These are phyloP conservation scores for Globisporangium sylvaticum DNA, from an alignment of 352 stramenopile genomes.

Conservation along the genomic window DNA sequence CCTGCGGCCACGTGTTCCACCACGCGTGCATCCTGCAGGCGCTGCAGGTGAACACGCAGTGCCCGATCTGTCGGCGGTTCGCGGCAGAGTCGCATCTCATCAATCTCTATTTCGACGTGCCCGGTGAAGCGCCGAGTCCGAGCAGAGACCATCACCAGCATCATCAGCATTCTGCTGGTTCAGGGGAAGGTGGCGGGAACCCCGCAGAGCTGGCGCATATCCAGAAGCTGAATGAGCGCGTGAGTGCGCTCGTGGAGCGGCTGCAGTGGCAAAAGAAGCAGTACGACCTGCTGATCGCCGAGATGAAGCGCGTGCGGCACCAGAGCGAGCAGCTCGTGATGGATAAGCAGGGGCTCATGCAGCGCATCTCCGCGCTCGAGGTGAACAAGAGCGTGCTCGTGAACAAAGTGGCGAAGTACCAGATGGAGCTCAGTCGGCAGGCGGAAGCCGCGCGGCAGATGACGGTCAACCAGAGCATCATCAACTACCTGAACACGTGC, in stretches of 20 bases:
- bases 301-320: constrained; percentile 52
- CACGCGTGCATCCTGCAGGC: constrained; percentile 67
- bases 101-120: constrained; percentile 64
- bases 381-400: constrained; percentile 49
- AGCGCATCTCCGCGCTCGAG: constrained; percentile 45
- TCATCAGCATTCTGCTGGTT: neutral
- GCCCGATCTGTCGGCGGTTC: constrained; percentile 61
- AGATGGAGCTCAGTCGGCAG: constrained; percentile 67
- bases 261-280: constrained; percentile 81
- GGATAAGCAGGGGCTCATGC: constrained; percentile 61
- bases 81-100: constrained; percentile 44
- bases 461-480: constrained; percentile 70
- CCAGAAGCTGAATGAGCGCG: constrained; percentile 40
- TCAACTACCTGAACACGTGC: constrained; percentile 68
- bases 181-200: neutral
- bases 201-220: constrained; percentile 19
- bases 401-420: constrained; percentile 73
- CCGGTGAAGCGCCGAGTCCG: constrained; percentile 15
- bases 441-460: constrained; percentile 40
- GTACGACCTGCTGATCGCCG: constrained; percentile 47
- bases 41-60: constrained; percentile 66
- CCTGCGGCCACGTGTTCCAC: constrained; percentile 77
- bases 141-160: neutral
- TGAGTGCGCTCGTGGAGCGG: constrained; percentile 60
- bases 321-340: constrained; percentile 61